phyloP scores from a whole-genome alignment of 768 basidiomycete species.

The Tricholoma hemisulphureum region DNA sequence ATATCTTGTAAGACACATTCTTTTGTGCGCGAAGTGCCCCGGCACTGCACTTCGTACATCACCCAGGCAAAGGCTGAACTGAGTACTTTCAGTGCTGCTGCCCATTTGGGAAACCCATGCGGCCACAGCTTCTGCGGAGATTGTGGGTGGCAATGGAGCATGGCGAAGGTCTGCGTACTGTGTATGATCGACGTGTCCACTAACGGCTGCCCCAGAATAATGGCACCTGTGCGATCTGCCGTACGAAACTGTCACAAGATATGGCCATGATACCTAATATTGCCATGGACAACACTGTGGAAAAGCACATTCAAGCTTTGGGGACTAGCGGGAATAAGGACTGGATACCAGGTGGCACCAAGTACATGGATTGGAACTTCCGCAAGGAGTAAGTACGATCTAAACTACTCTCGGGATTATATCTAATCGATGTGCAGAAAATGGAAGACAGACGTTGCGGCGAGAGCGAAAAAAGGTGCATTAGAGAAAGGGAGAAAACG shows the following conservation, averaged over 20 bases:
- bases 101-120: slow-evolving; percentile 67
- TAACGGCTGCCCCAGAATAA: slow-evolving; percentile 27
- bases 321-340: slow-evolving; percentile 43
- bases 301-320: slow-evolving; percentile 55
- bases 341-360: slow-evolving; percentile 51
- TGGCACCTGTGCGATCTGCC: slow-evolving; percentile 57
- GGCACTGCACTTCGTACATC: background rate
- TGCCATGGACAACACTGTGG: slow-evolving; percentile 57
- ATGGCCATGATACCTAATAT: slow-evolving; percentile 65
- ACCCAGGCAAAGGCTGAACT: background rate
- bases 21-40: no score
- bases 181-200: slow-evolving; percentile 3
- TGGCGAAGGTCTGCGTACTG: slow-evolving; percentile 43
- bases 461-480: slow-evolving; percentile 20
- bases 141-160: slow-evolving; percentile 62
- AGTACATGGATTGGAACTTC: slow-evolving; percentile 47
- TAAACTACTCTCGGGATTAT: background rate
- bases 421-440: slow-evolving; percentile 28
- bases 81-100: slow-evolving; percentile 45
- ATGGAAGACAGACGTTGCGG: slow-evolving; percentile 31
- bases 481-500: background rate
- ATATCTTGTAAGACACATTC: slow-evolving; percentile 55
- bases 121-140: slow-evolving; percentile 73
- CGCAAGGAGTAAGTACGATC: slow-evolving; percentile 52
- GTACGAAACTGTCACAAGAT: slow-evolving; percentile 39